Conservation (phyloP, 495 filamentous ascomycete genomes). For the Lasiosphaeria ovina region DNA sequence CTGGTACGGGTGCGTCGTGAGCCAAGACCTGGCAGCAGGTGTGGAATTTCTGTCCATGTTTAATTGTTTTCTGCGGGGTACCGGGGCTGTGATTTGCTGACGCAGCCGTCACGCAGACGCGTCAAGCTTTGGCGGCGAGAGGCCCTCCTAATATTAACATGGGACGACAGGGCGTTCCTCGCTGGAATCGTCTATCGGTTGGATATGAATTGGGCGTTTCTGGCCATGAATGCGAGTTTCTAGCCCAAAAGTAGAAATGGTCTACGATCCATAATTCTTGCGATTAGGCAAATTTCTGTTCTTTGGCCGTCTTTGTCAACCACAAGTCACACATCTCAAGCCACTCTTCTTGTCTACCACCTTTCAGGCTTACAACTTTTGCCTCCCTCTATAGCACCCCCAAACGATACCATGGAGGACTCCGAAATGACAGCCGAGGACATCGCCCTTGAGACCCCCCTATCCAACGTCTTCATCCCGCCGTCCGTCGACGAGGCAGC, state of each 20-base stretch:
- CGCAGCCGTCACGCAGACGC: conserved; percentile 4
- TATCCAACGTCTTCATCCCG: conserved; percentile 65
- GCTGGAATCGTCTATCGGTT: too few relatives aligned
- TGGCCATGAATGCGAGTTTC: too few relatives aligned
- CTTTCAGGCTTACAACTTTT: too few relatives aligned
- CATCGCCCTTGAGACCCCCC: conserved; percentile 54
- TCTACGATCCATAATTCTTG: too few relatives aligned
- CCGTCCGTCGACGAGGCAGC: conserved; percentile 66
- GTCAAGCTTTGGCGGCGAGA: background rate
- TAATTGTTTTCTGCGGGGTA: conserved; percentile 2
- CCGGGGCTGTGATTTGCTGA: conserved; percentile 13
- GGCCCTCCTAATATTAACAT: background rate
- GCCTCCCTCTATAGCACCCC: too few relatives aligned
- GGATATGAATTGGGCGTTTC: too few relatives aligned
- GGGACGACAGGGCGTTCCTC: too few relatives aligned
- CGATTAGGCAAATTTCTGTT: background rate
- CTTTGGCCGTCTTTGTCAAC: background rate
- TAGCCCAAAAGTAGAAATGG: too few relatives aligned
- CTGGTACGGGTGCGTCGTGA: too few relatives aligned
- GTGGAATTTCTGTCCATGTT: background rate
- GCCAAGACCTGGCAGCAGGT: too few relatives aligned
- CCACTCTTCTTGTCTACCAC: too few relatives aligned
- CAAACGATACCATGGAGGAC: conserved; percentile 42
- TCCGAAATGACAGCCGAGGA: conserved; percentile 34
- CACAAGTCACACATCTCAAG: too few relatives aligned